Percentiles rank a stretch among this genome's conserved stretches.
phyloP scores from a whole-genome alignment of 2,329 filamentous ascomycete genomes.

The Drechslera avenae region DNA sequence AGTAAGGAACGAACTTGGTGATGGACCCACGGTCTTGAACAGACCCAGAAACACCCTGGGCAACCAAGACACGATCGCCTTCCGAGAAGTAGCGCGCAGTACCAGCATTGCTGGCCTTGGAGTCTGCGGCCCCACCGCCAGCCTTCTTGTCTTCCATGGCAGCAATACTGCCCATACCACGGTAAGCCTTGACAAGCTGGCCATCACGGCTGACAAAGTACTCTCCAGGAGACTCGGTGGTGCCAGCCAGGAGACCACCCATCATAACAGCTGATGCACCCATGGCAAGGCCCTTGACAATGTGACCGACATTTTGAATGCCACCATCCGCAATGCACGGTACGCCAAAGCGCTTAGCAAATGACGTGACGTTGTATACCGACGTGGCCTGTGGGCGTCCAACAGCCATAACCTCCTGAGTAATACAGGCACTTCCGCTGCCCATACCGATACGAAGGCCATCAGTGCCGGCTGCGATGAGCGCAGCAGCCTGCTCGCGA shows the following conservation, averaged over 20 bases:
- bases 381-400: slow-evolving; percentile 93
- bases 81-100: slow-evolving; percentile 99
- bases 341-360: slow-evolving; percentile 91
- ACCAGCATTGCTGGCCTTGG: slow-evolving; percentile 80
- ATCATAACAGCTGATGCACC: slow-evolving; percentile 98
- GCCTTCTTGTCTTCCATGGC: slow-evolving; percentile 99
- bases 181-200: slow-evolving; percentile 98
- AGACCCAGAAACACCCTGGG: slow-evolving; percentile 90
- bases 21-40: slow-evolving; percentile 84
- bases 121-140: slow-evolving; percentile 71
- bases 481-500: slow-evolving; percentile 86
- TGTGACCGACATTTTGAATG: slow-evolving; percentile 98
- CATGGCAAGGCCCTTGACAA: slow-evolving; percentile 95
- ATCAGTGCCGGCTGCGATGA: slow-evolving; percentile 94
- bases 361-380: slow-evolving; percentile 86
- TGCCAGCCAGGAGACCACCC: slow-evolving; percentile 95
- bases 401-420: slow-evolving; percentile 99
- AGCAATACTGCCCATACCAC: slow-evolving; percentile 98
- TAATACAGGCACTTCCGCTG: slow-evolving; percentile 96
- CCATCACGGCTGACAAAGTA: slow-evolving; percentile 96
- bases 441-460: slow-evolving; percentile 99
- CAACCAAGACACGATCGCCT: slow-evolving; percentile 90
- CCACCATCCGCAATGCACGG: slow-evolving; percentile 98
- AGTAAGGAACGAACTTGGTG: slow-evolving; percentile 94
- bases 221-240: slow-evolving; percentile 94